Evolutionary conservation across 2,329 filamentous ascomycete species (phyloP), one percentile per base, ranked within the genome.

Genomic region (Arthrinium phaeospermum): DNA sequence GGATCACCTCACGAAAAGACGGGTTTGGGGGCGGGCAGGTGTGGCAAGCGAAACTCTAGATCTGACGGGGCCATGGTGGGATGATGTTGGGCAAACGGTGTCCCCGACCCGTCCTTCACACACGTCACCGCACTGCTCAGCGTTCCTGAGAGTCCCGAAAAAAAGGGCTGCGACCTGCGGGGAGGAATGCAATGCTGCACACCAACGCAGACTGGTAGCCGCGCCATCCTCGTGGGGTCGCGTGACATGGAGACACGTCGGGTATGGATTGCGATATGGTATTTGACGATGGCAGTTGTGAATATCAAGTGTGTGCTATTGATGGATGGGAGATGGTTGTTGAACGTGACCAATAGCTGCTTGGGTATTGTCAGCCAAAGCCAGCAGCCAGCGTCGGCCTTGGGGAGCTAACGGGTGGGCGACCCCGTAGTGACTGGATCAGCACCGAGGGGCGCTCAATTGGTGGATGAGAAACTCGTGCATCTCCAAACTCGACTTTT

Each of bases 31-130:
- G 30, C 27, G 46, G 49, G 37, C 19, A 30, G 34, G 22, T 22
- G 57, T 64, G 57, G 10, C 34, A 64, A 41, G 10, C 57, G 34
- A 41, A 64, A 41, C 57, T 64, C 57, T 64, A 64, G 57, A 41
- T 67, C 53, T n/a, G 24, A 30, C 45, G 24, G 24, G 71, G 30
- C 64, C 51, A 72, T 67, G 27, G 71, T 72, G 71, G 71, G 41
- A 69, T 67, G 71, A 72, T 69, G 34, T 51, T 70, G 67, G 67
- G 45, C 71, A 72, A 67, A 72, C 45, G 46, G 34, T 64, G 57
- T 41, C 30, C 57, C 57, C 57, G 57, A 64, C 57, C 57, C 34
- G 34, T 22, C 34, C 57, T 64, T 41, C 30, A n/a, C 53, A 61
- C 53, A 61, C 53, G 53, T 61, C 53, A 61, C 53, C 30, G 30